Evolutionary conservation across 805 yeast species (phyloP).

Genomic region (Ogataea polymorpha): DNA sequence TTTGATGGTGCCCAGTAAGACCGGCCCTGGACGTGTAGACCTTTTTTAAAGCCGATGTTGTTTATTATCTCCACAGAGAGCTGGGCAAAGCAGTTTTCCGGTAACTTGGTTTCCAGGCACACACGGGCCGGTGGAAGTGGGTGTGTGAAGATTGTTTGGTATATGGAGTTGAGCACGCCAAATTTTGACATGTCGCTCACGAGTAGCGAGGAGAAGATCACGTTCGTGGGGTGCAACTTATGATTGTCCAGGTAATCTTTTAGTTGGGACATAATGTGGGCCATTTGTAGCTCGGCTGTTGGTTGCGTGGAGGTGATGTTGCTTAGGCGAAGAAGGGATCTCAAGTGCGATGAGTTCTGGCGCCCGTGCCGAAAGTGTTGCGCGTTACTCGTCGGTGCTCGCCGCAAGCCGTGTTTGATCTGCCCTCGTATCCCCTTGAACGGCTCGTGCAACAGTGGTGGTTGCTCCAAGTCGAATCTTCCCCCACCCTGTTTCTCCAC

Average conservation of each 20-base stretch:
- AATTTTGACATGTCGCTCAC: slow-evolving; percentile 67
- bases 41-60: slow-evolving; percentile 43
- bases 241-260: slow-evolving; percentile 31
- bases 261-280: slow-evolving; percentile 48
- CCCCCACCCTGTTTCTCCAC: slow-evolving; percentile 29
- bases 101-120: slow-evolving; percentile 65
- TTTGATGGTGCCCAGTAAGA: slow-evolving; percentile 99
- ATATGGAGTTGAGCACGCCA: slow-evolving; percentile 55
- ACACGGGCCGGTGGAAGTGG: slow-evolving; percentile 86
- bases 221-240: slow-evolving; percentile 39
- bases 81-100: slow-evolving; percentile 40
- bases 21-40: slow-evolving; percentile 87
- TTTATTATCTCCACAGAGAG: slow-evolving; percentile 57
- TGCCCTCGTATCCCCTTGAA: slow-evolving; percentile 31
- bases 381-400: neutral
- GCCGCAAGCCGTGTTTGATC: neutral
- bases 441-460: slow-evolving; percentile 39
- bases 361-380: slow-evolving; percentile 1
- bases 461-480: slow-evolving; percentile 22
- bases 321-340: slow-evolving; percentile 39
- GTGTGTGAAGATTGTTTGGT: slow-evolving; percentile 50
- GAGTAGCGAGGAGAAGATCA: slow-evolving; percentile 60
- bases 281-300: slow-evolving; percentile 42
- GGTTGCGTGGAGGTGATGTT: slow-evolving; percentile 37
- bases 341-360: slow-evolving; percentile 18